phyloP scores from a whole-genome alignment of 192 early-diverging fungal genomes.

The Lobosporangium transversale region DNA sequence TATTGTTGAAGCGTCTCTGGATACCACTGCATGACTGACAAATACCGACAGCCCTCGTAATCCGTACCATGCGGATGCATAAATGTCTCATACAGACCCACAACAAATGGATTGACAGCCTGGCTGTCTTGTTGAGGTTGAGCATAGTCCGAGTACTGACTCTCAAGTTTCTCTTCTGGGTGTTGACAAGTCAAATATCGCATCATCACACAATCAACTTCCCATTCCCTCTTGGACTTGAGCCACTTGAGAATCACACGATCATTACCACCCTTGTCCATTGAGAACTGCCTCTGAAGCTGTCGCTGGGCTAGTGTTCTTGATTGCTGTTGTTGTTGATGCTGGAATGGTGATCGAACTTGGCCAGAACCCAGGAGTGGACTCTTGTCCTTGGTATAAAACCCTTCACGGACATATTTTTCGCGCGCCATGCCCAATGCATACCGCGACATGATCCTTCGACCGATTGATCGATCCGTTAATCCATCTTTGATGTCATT shows the following conservation, averaged over 20 bases:
- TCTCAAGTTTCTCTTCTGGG: slow-evolving; percentile 36
- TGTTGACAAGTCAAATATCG: slow-evolving; percentile 39
- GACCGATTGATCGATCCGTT: slow-evolving; percentile 9
- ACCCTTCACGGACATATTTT: slow-evolving; percentile 35
- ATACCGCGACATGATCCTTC: slow-evolving; percentile 30
- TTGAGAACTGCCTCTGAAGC: slow-evolving; percentile 26
- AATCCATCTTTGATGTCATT: slow-evolving; percentile 33
- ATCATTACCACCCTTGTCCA: slow-evolving; percentile 38
- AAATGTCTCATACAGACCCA: slow-evolving; percentile 48
- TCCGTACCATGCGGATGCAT: slow-evolving; percentile 24
- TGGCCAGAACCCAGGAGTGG: slow-evolving; percentile 18
- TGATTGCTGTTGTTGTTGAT: slow-evolving; percentile 3
- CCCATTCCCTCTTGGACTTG: slow-evolving; percentile 39
- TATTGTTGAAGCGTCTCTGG: slow-evolving; percentile 30
- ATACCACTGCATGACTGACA: slow-evolving; percentile 45
- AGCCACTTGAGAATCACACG: slow-evolving; percentile 49
- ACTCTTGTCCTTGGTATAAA: slow-evolving; percentile 31
- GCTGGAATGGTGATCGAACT: no score
- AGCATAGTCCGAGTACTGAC: slow-evolving; percentile 36
- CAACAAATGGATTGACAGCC: slow-evolving; percentile 31
- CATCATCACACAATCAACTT: slow-evolving; percentile 41
- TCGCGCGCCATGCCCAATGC: slow-evolving; percentile 25
- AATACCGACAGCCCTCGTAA: slow-evolving; percentile 16
- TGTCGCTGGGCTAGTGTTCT: not conserved
- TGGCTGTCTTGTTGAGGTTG: slow-evolving; percentile 32